Conservation (phyloP, 805 yeast species). For the Nakazawaea wyomingensis region DNA sequence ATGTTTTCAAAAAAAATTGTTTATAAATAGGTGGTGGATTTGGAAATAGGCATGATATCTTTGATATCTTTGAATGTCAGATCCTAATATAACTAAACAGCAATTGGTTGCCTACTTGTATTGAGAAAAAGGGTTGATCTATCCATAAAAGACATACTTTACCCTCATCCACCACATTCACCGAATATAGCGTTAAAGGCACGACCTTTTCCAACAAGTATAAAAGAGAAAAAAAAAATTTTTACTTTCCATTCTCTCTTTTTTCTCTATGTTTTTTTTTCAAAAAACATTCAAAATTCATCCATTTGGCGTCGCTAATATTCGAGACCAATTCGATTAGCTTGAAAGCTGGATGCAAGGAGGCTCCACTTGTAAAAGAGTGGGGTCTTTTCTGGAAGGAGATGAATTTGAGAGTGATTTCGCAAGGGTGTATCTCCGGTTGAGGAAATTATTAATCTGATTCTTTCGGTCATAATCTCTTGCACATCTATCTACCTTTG, state of each 20-base stretch:
- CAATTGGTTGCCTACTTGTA: too few species aligned
- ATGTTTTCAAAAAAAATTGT: too few species aligned
- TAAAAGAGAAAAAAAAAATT: not conserved
- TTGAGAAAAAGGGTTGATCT: too few species aligned
- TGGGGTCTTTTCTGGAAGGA: too few species aligned
- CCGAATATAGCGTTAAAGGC: too few species aligned
- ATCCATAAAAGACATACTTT: too few species aligned
- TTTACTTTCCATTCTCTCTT: not conserved
- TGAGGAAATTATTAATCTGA: constrained; percentile 9
- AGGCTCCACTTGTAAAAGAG: too few species aligned
- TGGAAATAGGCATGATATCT: too few species aligned
- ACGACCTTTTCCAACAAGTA: not conserved
- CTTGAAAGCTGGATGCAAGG: constrained; percentile 10
- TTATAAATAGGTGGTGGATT: too few species aligned
- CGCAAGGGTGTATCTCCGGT: constrained; percentile 13
- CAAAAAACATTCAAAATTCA: constrained; percentile 5
- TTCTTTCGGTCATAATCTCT: constrained; percentile 13
- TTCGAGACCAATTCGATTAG: not conserved
- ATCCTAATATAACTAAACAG: too few species aligned
- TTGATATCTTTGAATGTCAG: too few species aligned
- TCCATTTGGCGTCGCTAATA: constrained; percentile 11
- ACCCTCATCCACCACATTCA: too few species aligned
- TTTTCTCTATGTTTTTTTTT: not conserved
- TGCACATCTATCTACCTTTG: not conserved
- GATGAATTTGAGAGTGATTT: constrained; percentile 8